These are phyloP conservation scores for Typha latifolia DNA, from an alignment of 176 grass and related monocot genomes.

Conservation along the genomic window DNA sequence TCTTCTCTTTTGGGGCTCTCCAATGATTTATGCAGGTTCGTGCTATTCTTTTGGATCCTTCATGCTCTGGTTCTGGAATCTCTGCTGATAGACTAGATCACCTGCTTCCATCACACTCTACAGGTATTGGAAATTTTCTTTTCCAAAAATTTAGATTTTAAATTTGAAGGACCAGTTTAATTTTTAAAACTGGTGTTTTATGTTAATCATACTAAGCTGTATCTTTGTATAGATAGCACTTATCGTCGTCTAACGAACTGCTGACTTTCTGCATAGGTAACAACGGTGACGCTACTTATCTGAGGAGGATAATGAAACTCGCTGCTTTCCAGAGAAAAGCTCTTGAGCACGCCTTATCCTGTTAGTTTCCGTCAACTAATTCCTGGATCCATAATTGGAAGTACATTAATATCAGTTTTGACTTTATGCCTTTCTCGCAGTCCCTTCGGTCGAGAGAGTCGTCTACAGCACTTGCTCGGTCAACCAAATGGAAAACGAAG, in stretches of 20 bases:
- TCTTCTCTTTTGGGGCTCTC: neutral
- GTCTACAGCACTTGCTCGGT: conserved; percentile 91
- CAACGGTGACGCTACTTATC: conserved; percentile 27
- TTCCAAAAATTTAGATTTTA: no score
- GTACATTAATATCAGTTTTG: neutral
- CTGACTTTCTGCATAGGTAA: conserved; percentile 20
- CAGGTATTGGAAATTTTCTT: conserved; percentile 24
- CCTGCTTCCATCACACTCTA: conserved; percentile 67
- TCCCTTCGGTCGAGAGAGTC: conserved; percentile 61
- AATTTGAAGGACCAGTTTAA: no score
- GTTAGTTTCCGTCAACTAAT: conserved; percentile 23
- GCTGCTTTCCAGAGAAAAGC: conserved; percentile 78
- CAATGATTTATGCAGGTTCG: conserved; percentile 40
- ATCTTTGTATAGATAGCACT: no score
- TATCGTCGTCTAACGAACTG: neutral
- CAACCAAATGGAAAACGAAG: conserved; percentile 82
- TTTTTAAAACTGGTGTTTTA: no score
- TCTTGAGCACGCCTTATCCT: conserved; percentile 76
- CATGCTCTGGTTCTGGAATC: conserved; percentile 94
- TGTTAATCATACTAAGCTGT: no score
- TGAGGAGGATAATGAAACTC: conserved; percentile 54
- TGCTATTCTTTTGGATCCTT: conserved; percentile 84
- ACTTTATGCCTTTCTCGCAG: conserved; percentile 23
- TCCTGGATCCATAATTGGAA: neutral
- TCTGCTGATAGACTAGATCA: conserved; percentile 81